Base-by-base conservation (phyloP, 148 eudicot species). In the Agrostemma githago region DNA sequence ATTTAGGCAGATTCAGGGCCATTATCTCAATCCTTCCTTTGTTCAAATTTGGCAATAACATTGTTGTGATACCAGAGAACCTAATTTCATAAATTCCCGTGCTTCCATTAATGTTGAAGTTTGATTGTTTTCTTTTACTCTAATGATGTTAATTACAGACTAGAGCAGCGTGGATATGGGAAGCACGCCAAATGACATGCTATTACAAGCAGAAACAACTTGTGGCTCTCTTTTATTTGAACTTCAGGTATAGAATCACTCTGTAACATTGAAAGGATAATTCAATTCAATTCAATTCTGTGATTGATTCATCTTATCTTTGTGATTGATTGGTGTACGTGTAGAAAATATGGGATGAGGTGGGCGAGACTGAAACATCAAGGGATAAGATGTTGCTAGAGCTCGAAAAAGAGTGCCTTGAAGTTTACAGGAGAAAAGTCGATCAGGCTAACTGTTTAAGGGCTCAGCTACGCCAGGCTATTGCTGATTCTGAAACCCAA, bases 281-380 rank as follows among this genome's bases (percentile, higher is more conserved):
- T 6, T 53, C 5, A 73, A n/a, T n/a, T n/a, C n/a, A n/a, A n/a
- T 51, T 8, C 63, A 12, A 5, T 15, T 53, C 26, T 54, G 17
- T 42, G 60, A 26, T 19, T 3, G 1, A 43, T 19, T 21, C 41
- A 1, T 56, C 8, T 26, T 59, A 6, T 26, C 15, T 46, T 34
- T 73, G 11, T 78, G 67, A 46, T 56, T 74, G 51, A 1, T 76
- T 26, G 34, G 34, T 26, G 34, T 26, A 26, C 34, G 70, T 71
- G 41, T 64, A 88, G 91, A 81, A 84, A 72, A 88, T 85, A 76
- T 88, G 91, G 91, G 89, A 88, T 82, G 91, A 88, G 62, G 86
- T 88, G 38, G 91, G 91, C 5, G 91, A 88, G 71, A 17, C 80
- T 17, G 91, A 85, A 74, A 69, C 75, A 5, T 82, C 85, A 3